Percentiles rank a stretch among this genome's conserved stretches.
Conservation (phyloP, 1,139 yeast genomes). For the Pichia cactophila region DNA sequence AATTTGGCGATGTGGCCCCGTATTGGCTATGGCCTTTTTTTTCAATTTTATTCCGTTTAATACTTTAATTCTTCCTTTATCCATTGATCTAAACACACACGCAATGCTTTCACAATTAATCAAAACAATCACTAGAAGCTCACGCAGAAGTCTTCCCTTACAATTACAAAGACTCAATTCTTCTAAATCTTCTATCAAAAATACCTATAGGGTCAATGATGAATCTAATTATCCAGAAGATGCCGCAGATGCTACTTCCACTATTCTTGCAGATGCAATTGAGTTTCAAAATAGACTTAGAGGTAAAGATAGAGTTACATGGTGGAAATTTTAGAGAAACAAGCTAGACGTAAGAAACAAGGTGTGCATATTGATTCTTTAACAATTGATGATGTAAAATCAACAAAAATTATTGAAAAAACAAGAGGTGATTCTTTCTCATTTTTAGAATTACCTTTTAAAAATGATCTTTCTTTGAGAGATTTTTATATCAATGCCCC, state of each 20-base stretch:
- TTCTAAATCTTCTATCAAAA: neutral
- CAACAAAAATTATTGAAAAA: slow-evolving; percentile 63
- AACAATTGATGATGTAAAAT: slow-evolving; percentile 64
- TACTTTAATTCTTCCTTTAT: neutral
- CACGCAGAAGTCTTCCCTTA: neutral
- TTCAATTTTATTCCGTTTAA: neutral
- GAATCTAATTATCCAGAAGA: slow-evolving; percentile 34
- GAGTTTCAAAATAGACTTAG: slow-evolving; percentile 31
- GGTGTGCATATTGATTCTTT: slow-evolving; percentile 67
- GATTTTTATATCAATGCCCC: slow-evolving; percentile 85
- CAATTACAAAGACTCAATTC: slow-evolving; percentile 3
- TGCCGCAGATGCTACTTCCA: slow-evolving; percentile 65
- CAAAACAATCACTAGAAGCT: neutral
- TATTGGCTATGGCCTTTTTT: too few species aligned
- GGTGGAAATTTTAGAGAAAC: slow-evolving; percentile 81
- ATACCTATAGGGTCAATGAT: slow-evolving; percentile 22
- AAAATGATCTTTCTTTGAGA: slow-evolving; percentile 72
- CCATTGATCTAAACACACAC: neutral
- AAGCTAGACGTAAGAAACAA: slow-evolving; percentile 59
- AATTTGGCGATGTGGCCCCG: too few species aligned
- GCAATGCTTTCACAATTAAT: neutral
- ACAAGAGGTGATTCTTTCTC: slow-evolving; percentile 73
- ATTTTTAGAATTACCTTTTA: slow-evolving; percentile 69
- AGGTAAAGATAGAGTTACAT: slow-evolving; percentile 53
- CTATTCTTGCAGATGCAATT: slow-evolving; percentile 47